A percentile compares a stretch with the other conserved stretches of the same genome.
Conservation (phyloP, 768 basidiomycete species). For the Lactarius hengduanensis region DNA sequence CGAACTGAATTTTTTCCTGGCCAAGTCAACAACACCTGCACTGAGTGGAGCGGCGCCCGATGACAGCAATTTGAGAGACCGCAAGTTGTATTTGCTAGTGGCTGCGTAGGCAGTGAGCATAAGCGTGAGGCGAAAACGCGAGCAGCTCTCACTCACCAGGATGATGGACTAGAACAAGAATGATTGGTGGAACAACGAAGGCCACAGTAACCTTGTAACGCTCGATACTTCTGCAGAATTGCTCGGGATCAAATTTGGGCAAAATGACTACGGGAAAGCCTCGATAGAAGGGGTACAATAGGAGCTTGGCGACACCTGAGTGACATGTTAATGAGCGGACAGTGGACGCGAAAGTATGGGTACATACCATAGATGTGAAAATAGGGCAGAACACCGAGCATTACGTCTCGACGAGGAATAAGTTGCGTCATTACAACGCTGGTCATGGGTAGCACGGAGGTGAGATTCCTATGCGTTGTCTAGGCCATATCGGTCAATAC, state of each 20-base stretch:
- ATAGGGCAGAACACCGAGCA: slow-evolving; percentile 66
- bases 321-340: slow-evolving; percentile 37
- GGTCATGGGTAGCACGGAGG: slow-evolving; percentile 54
- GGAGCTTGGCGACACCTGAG: slow-evolving; percentile 58
- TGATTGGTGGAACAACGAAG: slow-evolving; percentile 79
- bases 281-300: slow-evolving; percentile 53
- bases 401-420: slow-evolving; percentile 43
- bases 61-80: slow-evolving; percentile 53
- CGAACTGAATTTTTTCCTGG: slow-evolving; percentile 40
- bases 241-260: slow-evolving; percentile 66
- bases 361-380: slow-evolving; percentile 49
- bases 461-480: slow-evolving; percentile 71
- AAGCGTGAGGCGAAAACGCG: neutral
- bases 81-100: slow-evolving; percentile 65
- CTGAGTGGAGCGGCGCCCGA: slow-evolving; percentile 85
- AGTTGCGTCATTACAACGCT: slow-evolving; percentile 44
- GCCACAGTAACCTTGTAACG: slow-evolving; percentile 58
- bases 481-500: slow-evolving; percentile 28
- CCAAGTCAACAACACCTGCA: slow-evolving; percentile 53
- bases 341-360: slow-evolving; percentile 41
- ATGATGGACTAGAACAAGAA: slow-evolving; percentile 70
- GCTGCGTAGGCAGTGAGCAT: slow-evolving; percentile 38
- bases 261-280: slow-evolving; percentile 58
- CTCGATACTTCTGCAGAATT: slow-evolving; percentile 65
- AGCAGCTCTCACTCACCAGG: slow-evolving; percentile 45